Percentiles rank a stretch among this genome's conserved stretches.
Conservation (phyloP, 1,139 yeast species). For the Candida pseudoviswanathii region DNA sequence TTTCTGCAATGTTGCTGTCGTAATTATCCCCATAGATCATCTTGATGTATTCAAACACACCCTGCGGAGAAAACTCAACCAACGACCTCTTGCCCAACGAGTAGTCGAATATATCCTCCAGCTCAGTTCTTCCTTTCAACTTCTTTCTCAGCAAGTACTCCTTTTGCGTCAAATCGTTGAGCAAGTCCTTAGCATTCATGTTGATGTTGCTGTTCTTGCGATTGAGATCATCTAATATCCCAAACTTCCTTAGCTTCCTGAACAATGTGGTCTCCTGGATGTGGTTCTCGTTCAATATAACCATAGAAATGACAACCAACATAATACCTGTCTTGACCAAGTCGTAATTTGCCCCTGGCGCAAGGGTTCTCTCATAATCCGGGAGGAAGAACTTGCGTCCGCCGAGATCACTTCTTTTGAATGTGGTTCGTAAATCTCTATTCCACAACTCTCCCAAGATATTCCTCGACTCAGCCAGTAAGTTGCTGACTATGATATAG, state of each 20-base stretch:
- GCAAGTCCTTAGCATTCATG: slow-evolving; percentile 25
- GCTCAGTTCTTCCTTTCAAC: slow-evolving; percentile 15
- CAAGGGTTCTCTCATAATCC: slow-evolving; percentile 12
- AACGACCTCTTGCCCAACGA: slow-evolving; percentile 36
- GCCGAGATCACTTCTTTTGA: slow-evolving; percentile 10
- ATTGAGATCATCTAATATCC: slow-evolving; percentile 27
- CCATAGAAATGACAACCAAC: slow-evolving; percentile 27
- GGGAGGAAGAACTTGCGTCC: slow-evolving; percentile 23
- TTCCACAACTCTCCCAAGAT: slow-evolving; percentile 28
- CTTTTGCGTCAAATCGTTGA: slow-evolving; percentile 32
- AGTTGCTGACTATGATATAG: slow-evolving; percentile 22
- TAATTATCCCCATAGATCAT: slow-evolving; percentile 32
- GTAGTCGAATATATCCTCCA: slow-evolving; percentile 25
- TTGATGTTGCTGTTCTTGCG: slow-evolving; percentile 26
- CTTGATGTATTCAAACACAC: slow-evolving; percentile 29
- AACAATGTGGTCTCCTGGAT: slow-evolving; percentile 30
- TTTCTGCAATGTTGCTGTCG: slow-evolving; percentile 22
- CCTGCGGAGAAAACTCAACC: slow-evolving; percentile 35
- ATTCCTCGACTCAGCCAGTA: slow-evolving; percentile 23
- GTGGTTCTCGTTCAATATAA: slow-evolving; percentile 39
- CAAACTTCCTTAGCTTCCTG: slow-evolving; percentile 27
- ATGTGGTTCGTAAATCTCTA: slow-evolving; percentile 5
- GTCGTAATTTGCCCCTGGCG: slow-evolving; percentile 28
- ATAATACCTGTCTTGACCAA: slow-evolving; percentile 34
- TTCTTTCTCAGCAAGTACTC: slow-evolving; percentile 34